A percentile compares a stretch with the other conserved stretches of the same genome.
Conservation (phyloP, 1,139 yeast genomes). For the Hyphopichia pseudoburtonii region DNA sequence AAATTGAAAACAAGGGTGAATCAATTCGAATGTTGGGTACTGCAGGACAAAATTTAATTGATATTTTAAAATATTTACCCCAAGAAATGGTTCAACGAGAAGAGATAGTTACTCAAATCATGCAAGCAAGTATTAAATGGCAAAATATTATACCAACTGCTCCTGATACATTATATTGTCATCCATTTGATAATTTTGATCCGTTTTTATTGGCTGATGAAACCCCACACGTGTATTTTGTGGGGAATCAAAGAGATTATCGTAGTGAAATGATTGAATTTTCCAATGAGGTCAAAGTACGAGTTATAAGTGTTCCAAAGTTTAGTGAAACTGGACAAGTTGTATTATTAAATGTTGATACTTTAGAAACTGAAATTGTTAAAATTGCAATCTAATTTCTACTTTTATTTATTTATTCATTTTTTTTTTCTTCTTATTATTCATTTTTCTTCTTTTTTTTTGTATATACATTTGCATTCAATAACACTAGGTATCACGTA, state of each 20-base stretch:
- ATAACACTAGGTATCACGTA: too few relatives aligned
- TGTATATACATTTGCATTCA: too few relatives aligned
- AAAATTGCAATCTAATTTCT: not conserved
- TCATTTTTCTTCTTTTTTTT: not conserved
- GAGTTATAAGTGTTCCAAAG: conserved; percentile 68
- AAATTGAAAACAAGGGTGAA: conserved; percentile 42
- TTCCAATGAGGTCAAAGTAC: conserved; percentile 34
- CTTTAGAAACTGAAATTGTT: conserved; percentile 53
- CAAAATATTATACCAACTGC: conserved; percentile 91
- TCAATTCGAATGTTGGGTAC: conserved; percentile 65
- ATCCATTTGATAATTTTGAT: conserved; percentile 77
- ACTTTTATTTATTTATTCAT: not conserved
- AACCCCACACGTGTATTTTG: conserved; percentile 83
- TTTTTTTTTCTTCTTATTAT: not conserved
- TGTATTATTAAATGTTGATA: conserved; percentile 62
- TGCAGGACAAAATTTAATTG: conserved; percentile 83
- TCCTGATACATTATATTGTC: conserved; percentile 91
- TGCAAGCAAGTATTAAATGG: conserved; percentile 76
- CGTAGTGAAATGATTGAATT: conserved; percentile 31
- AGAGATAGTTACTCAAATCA: conserved; percentile 43
- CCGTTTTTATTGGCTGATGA: conserved; percentile 71
- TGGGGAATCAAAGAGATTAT: conserved; percentile 75
- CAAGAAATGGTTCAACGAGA: conserved; percentile 16
- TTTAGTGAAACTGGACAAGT: conserved; percentile 67
- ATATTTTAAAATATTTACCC: conserved; percentile 64